Evolutionary conservation across 208 protist species (phyloP).

Genomic region (Crithidia acanthocephali): DNA sequence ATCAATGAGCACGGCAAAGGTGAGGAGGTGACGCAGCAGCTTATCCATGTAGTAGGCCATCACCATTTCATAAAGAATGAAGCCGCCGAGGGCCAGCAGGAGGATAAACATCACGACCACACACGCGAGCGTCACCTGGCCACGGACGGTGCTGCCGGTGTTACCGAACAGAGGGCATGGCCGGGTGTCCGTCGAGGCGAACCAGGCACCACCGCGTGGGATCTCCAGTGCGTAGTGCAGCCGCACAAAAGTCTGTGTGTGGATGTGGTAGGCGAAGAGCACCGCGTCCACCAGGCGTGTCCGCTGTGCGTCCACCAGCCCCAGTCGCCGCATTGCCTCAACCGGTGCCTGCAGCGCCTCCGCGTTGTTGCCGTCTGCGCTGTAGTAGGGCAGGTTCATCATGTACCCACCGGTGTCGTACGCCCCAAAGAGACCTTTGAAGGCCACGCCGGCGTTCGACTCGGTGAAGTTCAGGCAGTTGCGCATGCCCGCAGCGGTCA

Average conservation of each 20-base stretch:
- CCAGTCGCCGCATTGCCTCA: background rate
- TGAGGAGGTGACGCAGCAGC: constrained; percentile 5
- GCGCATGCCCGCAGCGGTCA: background rate
- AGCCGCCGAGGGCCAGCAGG: background rate
- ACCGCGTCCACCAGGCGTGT: constrained; percentile 21
- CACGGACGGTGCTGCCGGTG: background rate
- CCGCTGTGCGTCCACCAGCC: constrained; percentile 13
- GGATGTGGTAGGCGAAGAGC: constrained; percentile 30
- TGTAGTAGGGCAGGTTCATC: constrained; percentile 7
- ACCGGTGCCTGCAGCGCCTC: background rate
- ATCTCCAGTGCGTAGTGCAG: constrained; percentile 27
- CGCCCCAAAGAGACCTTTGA: background rate
- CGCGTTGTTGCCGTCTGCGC: background rate
- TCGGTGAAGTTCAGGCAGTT: background rate
- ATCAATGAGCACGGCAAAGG: background rate
- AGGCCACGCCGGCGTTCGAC: constrained; percentile 3
- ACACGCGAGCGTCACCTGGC: background rate
- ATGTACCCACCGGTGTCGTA: constrained; percentile 24
- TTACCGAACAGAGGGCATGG: constrained; percentile 4
- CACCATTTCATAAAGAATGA: constrained; percentile 8
- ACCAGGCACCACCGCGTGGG: constrained; percentile 10
- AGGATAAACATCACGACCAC: constrained; percentile 1
- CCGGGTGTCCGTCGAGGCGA: constrained; percentile 10
- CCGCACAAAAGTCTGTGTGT: constrained; percentile 13
- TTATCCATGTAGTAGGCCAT: constrained; percentile 16